Base-by-base conservation (phyloP, 345 rosid genomes). In the Camelina laxa region DNA sequence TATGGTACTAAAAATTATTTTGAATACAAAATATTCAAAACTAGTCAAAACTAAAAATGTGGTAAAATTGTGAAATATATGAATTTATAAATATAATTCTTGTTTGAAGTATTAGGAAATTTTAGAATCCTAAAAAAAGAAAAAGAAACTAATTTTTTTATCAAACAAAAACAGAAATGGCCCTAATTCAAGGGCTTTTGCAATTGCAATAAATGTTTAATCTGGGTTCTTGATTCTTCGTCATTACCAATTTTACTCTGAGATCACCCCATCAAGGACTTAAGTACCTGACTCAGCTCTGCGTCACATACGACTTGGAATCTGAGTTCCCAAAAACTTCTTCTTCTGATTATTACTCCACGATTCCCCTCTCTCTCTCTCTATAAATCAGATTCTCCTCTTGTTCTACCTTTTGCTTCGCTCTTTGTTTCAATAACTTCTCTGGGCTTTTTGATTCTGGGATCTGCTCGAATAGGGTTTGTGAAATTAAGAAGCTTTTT, bases 401-500 rank as follows among this genome's bases (percentile, higher is more conserved):
- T 27, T 35, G 27, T 30, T 33, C 11, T 45, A 1, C 15, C 2
- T 22, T 15, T 54, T 54, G 17, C 45, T 65, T 66, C 9, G 72
- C 58, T 67, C 59, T 57, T 35, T 44, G 16, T 11, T 21, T 65
- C 3, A 56, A n/a, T 6, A 48, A 9, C 31, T 50, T 36, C 22
- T 6, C 0, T 35, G 17, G 78, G 67, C 20, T 21, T 17, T 63
- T 70, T 22, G 71, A 47, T 64, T 64, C 20, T 49, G 48, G 38
- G 80, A 77, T 77, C 76, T 77, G 54, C 55, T 70, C 70, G 45
- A 44, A 44, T 17, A 44, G 7, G 48, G 48, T 13, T 44, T 44
- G 13, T 15, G 59, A 53, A 53, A 22, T 50, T 15, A 33, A 72
- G 17, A 9, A 27, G 20, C 16, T 21, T 71, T 47, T 44, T 35